phyloP scores from a whole-genome alignment of 805 yeast genomes.

The Candida ovalis region DNA sequence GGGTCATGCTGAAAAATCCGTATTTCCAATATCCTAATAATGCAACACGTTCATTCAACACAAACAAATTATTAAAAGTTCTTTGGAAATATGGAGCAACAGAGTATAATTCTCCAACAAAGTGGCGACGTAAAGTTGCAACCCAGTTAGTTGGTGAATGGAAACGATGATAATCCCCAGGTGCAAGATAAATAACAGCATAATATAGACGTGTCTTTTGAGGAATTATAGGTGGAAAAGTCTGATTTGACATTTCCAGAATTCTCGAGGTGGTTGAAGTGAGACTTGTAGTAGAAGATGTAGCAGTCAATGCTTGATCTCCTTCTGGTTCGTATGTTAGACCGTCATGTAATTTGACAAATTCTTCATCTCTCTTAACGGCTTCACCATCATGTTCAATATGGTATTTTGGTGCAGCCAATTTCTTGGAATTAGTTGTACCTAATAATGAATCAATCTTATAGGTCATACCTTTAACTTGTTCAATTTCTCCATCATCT shows the following conservation, averaged over 20 bases:
- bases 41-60: conserved; percentile 93
- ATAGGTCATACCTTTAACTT: conserved; percentile 94
- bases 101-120: conserved; percentile 90
- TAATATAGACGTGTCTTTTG: conserved; percentile 48
- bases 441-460: conserved; percentile 88
- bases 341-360: conserved; percentile 14
- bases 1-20: conserved; percentile 98
- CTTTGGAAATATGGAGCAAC: conserved; percentile 96
- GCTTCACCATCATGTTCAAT: conserved; percentile 36
- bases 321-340: conserved; percentile 60
- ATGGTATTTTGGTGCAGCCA: conserved; percentile 56
- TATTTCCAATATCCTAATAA: conserved; percentile 93
- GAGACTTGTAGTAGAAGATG: conserved; percentile 4
- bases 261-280: conserved; percentile 26
- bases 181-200: conserved; percentile 92
- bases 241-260: conserved; percentile 13
- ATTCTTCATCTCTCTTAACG: conserved; percentile 13
- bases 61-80: conserved; percentile 80
- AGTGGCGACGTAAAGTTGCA: conserved; percentile 86
- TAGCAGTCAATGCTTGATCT: conserved; percentile 47
- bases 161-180: conserved; percentile 97
- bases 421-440: conserved; percentile 34
- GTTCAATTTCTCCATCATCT: conserved; percentile 85
- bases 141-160: conserved; percentile 98
- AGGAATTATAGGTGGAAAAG: conserved; percentile 12